Conservation (phyloP, 1,284 basidiomycete species). For the Leccinum proliferum region DNA sequence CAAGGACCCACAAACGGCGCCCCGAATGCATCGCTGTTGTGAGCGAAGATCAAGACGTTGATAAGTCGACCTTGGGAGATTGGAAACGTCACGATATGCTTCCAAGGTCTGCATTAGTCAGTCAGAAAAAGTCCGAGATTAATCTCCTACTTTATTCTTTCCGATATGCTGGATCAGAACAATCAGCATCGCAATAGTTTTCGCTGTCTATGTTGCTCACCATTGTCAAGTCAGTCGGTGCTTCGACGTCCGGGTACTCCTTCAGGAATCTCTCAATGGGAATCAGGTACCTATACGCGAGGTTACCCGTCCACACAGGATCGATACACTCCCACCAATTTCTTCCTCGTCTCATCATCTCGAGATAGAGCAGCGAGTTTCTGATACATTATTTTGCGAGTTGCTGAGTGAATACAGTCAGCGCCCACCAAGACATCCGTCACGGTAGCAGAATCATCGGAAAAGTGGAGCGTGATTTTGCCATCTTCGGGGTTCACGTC, state of each 20-base stretch:
- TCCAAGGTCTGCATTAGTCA: background rate
- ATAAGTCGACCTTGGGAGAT: slow-evolving; percentile 19
- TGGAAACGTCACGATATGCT: background rate
- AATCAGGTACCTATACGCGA: slow-evolving; percentile 18
- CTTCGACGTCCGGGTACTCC: slow-evolving; percentile 31
- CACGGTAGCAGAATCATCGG: slow-evolving; percentile 26
- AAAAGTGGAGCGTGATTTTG: slow-evolving; percentile 25
- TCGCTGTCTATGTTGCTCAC: slow-evolving; percentile 23
- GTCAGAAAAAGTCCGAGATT: background rate
- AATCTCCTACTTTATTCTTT: slow-evolving; percentile 35
- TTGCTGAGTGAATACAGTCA: slow-evolving; percentile 20
- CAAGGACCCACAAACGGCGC: slow-evolving; percentile 32
- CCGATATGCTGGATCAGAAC: slow-evolving; percentile 34
- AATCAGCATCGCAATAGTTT: background rate
- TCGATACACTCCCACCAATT: slow-evolving; percentile 11
- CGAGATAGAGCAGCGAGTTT: slow-evolving; percentile 3
- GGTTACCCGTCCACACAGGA: slow-evolving; percentile 19
- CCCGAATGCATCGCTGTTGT: slow-evolving; percentile 32
- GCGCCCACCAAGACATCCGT: slow-evolving; percentile 33
- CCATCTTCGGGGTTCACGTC: slow-evolving; percentile 7
- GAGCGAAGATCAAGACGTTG: slow-evolving; percentile 38
- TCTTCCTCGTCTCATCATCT: slow-evolving; percentile 6
- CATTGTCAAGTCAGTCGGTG: slow-evolving; percentile 28
- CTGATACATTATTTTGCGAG: slow-evolving; percentile 19
- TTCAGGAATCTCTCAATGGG: slow-evolving; percentile 11